Conservation (phyloP, 2,329 filamentous ascomycete genomes). For the Aspergillus ruber region DNA sequence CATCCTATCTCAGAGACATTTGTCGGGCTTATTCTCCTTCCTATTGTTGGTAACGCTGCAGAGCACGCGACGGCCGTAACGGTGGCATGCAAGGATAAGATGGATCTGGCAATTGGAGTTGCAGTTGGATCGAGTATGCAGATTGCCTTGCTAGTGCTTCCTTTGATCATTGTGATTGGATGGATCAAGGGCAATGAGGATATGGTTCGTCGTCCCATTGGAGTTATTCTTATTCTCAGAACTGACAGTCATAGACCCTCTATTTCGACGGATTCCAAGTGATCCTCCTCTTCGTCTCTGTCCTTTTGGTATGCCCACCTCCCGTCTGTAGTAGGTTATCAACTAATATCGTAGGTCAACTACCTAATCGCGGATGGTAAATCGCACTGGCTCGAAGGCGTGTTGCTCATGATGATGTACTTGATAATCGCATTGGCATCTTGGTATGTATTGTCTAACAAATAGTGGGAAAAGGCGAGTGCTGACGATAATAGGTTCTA, state of each 20-base stretch:
- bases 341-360: slow-evolving; percentile 43
- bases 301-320: slow-evolving; percentile 33
- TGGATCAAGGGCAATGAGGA: slow-evolving; percentile 52
- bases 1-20: slow-evolving; percentile 52
- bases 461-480: neutral
- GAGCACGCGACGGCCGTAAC: slow-evolving; percentile 61
- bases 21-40: slow-evolving; percentile 57
- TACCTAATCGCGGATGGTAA: slow-evolving; percentile 58
- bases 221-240: too few species aligned
- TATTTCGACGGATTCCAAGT: slow-evolving; percentile 88
- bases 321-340: neutral
- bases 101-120: slow-evolving; percentile 62
- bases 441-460: slow-evolving; percentile 37
- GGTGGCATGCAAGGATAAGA: slow-evolving; percentile 59
- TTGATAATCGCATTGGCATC: slow-evolving; percentile 57
- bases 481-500: slow-evolving; percentile 11
- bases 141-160: slow-evolving; percentile 57
- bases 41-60: slow-evolving; percentile 61
- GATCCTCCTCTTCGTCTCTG: slow-evolving; percentile 54
- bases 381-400: slow-evolving; percentile 55
- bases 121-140: slow-evolving; percentile 61
- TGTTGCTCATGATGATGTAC: slow-evolving; percentile 55
- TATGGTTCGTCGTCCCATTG: slow-evolving; percentile 41
- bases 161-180: slow-evolving; percentile 54
- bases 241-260: slow-evolving; percentile 46